phyloP scores from a whole-genome alignment of 2,329 filamentous ascomycete genomes.

The Pseudogymnoascus sp. region DNA sequence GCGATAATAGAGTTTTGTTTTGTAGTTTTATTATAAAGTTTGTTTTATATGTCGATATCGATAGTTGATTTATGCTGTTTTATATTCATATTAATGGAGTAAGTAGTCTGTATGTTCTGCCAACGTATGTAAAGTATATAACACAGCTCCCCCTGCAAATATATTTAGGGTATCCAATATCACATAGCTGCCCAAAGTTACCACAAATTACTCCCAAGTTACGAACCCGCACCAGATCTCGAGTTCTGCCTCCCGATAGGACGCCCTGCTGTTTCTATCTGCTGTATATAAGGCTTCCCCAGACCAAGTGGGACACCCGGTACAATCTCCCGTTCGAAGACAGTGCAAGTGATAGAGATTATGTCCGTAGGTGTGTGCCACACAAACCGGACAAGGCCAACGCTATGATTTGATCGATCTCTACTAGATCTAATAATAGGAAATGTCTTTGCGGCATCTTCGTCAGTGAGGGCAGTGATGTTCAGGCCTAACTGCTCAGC shows the following conservation, averaged over 20 bases:
- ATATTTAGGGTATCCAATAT: background rate
- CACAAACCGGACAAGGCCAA: background rate
- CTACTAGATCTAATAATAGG: background rate
- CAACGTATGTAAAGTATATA: background rate
- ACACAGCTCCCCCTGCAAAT: background rate
- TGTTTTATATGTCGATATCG: background rate
- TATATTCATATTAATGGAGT: background rate
- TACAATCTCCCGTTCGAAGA: background rate
- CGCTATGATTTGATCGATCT: background rate
- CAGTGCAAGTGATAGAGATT: background rate
- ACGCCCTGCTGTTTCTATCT: background rate
- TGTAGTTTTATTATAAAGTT: background rate
- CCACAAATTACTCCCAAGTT: background rate
- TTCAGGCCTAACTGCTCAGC: background rate
- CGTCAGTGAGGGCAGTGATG: background rate
- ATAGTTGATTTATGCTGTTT: background rate
- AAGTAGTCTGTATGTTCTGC: background rate
- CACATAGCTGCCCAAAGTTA: background rate
- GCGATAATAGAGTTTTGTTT: background rate
- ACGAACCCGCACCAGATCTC: background rate
- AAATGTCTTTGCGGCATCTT: background rate
- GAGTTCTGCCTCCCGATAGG: background rate
- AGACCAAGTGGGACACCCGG: background rate
- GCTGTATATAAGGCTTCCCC: background rate
- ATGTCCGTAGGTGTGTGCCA: constrained; percentile 8